A percentile compares a stretch with the other conserved stretches of the same genome.
These are phyloP conservation scores for Aspergillus mulundensis DNA, from an alignment of 495 filamentous ascomycete genomes.

Conservation along the genomic window DNA sequence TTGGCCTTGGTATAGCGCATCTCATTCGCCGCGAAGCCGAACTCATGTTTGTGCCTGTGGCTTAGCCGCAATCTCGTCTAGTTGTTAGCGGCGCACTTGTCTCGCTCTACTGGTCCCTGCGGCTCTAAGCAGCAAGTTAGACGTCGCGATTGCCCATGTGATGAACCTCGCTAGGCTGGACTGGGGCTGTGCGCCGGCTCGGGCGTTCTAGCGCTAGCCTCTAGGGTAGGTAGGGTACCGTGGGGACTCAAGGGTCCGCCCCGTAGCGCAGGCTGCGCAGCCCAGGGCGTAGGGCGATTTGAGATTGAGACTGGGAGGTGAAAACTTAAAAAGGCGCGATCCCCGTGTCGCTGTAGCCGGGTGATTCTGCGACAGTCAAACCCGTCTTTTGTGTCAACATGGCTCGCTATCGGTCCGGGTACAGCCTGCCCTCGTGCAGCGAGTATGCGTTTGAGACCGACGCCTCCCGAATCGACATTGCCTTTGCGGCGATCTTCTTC, in stretches of 20 bases:
- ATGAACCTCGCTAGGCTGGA: neutral
- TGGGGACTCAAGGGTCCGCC: neutral
- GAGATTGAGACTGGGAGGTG: no score
- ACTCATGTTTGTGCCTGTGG: no score
- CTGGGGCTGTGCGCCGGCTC: neutral
- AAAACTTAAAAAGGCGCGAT: no score
- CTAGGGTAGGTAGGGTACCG: no score
- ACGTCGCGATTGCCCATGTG: neutral
- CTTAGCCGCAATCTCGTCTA: neutral
- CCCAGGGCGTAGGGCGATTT: no score
- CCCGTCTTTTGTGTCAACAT: no score
- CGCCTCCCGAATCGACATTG: neutral
- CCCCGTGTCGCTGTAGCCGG: no score
- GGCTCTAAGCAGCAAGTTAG: neutral
- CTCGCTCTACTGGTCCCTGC: neutral
- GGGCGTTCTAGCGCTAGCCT: no score
- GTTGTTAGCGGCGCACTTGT: neutral
- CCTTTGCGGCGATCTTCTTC: neutral
- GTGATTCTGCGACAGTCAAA: no score
- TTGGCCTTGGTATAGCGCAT: neutral
- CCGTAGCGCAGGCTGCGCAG: neutral
- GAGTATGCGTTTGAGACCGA: neutral
- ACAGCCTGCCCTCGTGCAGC: neutral
- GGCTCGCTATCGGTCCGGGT: neutral
- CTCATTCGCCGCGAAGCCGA: neutral